These are phyloP conservation scores for Cutaneotrichosporon sp. DNA, from an alignment of 1,284 basidiomycete genomes.

Conservation along the genomic window DNA sequence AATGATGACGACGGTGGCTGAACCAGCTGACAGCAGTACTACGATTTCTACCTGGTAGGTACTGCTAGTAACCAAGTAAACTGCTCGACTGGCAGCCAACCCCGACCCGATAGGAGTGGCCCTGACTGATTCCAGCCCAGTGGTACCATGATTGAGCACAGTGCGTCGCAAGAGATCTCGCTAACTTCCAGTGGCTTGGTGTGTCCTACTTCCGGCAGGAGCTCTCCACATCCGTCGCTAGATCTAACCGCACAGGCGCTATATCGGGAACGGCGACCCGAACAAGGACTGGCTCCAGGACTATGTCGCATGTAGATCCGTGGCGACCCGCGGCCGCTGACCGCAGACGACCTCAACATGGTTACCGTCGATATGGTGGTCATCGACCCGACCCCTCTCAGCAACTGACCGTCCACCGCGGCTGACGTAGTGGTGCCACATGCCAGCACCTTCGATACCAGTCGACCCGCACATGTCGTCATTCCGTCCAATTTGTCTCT, in stretches of 20 bases:
- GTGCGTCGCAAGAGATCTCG: constrained; percentile 5
- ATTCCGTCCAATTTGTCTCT: background rate
- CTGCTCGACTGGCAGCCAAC: background rate
- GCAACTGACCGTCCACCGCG: background rate
- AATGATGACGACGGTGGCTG: background rate
- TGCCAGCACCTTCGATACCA: too few species aligned
- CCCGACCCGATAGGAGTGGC: background rate
- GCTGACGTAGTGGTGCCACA: background rate
- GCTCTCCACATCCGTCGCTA: background rate
- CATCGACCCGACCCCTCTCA: constrained; percentile 36
- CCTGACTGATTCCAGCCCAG: constrained; percentile 24
- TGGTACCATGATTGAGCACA: constrained; percentile 21
- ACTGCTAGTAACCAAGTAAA: background rate
- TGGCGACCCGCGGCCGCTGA: background rate
- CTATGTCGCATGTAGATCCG: constrained; percentile 39
- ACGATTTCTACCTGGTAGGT: constrained; percentile 33
- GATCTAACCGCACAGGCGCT: constrained; percentile 29
- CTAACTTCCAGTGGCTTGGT: constrained; percentile 32
- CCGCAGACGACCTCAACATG: constrained; percentile 46
- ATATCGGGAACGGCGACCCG: constrained; percentile 28
- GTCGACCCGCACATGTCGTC: background rate
- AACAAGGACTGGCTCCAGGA: constrained; percentile 37
- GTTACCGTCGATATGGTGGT: constrained; percentile 45
- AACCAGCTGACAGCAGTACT: constrained; percentile 22
- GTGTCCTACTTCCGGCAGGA: background rate